Base-by-base conservation (phyloP, 2,329 filamentous ascomycete species). In the Pseudogymnoascus sp. region DNA sequence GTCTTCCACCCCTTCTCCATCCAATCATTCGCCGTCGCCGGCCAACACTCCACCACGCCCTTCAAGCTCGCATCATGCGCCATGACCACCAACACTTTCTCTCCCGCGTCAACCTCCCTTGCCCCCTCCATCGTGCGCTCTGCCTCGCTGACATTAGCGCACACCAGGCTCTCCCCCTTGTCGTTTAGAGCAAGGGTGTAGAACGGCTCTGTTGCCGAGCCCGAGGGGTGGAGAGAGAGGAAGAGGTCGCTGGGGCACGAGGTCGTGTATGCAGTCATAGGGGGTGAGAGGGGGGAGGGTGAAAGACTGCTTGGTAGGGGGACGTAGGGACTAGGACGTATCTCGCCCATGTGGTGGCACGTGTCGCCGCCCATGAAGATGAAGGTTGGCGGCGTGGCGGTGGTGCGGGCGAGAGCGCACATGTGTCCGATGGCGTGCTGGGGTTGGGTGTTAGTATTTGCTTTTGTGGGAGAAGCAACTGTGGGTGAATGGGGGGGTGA, bases 301-400 rank as follows among this genome's bases (percentile, higher is more conserved):
- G n/a, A n/a, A n/a, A n/a, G n/a, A n/a, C n/a, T n/a, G n/a, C n/a
- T n/a, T n/a, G n/a, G n/a, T n/a, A n/a, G 68, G 0, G 76, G 78
- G 4, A 76, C 67, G 50, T 78, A 75, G 6, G 66, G 64, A 1
- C 74, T 77, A 0, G 79, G 80, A n/a, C 80, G 70, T 19, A 81
- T 75, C 65, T 79, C 75, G 19, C 76, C 77, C 7, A 70, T 72
- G 63, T 81, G 76, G 64, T 81, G 79, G 37, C 74, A 77, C 4
- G 75, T 72, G 67, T 82, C 81, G 16, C 78, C 80, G 29, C 78
- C 80, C 73, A 82, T 78, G 66, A 82, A 75, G 29, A 82, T 75
- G 67, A 82, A 83, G 0, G 75, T 75, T 35, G 68, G 70, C 1
- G 70, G 68, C 13, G 60, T 64, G 13, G 64, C n/a, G 0, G 74